Base-by-base conservation (phyloP, 2,329 filamentous ascomycete species). In the Byssothecium circinans region DNA sequence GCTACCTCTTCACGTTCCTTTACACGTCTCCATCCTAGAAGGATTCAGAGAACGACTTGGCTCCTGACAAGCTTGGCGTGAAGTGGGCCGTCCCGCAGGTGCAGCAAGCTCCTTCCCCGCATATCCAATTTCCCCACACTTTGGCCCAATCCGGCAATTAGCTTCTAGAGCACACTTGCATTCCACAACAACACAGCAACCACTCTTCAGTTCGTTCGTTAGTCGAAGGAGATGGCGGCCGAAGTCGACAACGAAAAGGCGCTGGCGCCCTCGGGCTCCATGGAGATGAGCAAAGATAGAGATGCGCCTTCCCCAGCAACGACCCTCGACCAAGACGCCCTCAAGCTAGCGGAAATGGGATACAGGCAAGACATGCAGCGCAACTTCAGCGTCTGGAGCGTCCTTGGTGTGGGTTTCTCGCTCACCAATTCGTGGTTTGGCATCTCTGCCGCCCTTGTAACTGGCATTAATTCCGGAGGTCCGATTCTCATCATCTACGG, bases 371-470 rank as follows among this genome's bases (percentile, higher is more conserved):
- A 76, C 43, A 69, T 77, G 67, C 65, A 62, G 46, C 71, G 76
- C 32, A 78, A 79, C 48, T 78, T 76, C 62, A 74, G 71, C 27
- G 68, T 78, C n/a, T 67, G 74, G 55, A 77, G 75, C 1, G 68
- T 79, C 30, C 67, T 79, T 2, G 77, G 75, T n/a, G 74, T 78
- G 11, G 75, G 76, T 8, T 79, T 78, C 57, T 77, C 74, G 8
- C 70, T 80, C 45, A 78, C 76, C 22, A 79, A 79, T 51, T 77
- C 75, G 1, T 79, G 76, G 77, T 78, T 77, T 50, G 77, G 74
- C 41, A 77, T 80, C 42, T 76, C 75, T 1, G 74, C 75, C 8
- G 75, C 74, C 4, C 53, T 79, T 50, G 68, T 78, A 48, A 78
- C 76, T 1, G 77, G 76, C 23, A 78, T 80, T 66, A 78, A 74